Evolutionary conservation across 805 yeast genomes (phyloP).

Genomic region (Candida railenensis): DNA sequence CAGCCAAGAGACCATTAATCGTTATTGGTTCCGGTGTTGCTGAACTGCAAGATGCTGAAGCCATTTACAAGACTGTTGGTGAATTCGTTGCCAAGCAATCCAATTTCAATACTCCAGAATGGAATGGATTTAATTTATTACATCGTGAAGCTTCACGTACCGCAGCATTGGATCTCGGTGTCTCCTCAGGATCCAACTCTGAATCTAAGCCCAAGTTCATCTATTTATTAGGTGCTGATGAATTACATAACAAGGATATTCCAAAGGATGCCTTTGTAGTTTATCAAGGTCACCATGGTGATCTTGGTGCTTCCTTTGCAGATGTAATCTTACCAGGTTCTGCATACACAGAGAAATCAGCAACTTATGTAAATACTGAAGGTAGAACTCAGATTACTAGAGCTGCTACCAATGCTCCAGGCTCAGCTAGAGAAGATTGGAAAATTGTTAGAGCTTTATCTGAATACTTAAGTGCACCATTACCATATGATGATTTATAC

Average conservation of each 20-base stretch:
- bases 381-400: conserved; percentile 84
- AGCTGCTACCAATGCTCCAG: conserved; percentile 87
- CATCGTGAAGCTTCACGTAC: conserved; percentile 88
- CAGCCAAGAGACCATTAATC: conserved; percentile 73
- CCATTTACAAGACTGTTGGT: conserved; percentile 58
- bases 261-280: conserved; percentile 86
- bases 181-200: conserved; percentile 48
- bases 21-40: conserved; percentile 79
- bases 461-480: conserved; percentile 67
- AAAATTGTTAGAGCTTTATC: conserved; percentile 78
- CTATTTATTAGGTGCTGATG: conserved; percentile 84
- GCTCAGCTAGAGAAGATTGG: conserved; percentile 92
- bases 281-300: conserved; percentile 93
- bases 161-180: conserved; percentile 85
- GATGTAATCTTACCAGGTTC: conserved; percentile 85
- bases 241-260: conserved; percentile 62
- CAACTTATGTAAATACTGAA: conserved; percentile 85
- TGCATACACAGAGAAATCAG: conserved; percentile 85
- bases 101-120: conserved; percentile 64
- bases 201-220: conserved; percentile 65
- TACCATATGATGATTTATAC: conserved; percentile 74
- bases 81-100: conserved; percentile 54
- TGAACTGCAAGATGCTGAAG: conserved; percentile 62
- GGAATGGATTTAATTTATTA: conserved; percentile 80
- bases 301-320: conserved; percentile 81